Evolutionary conservation across 2,329 filamentous ascomycete species (phyloP).

Genomic region (Pseudocercospora ulei): DNA sequence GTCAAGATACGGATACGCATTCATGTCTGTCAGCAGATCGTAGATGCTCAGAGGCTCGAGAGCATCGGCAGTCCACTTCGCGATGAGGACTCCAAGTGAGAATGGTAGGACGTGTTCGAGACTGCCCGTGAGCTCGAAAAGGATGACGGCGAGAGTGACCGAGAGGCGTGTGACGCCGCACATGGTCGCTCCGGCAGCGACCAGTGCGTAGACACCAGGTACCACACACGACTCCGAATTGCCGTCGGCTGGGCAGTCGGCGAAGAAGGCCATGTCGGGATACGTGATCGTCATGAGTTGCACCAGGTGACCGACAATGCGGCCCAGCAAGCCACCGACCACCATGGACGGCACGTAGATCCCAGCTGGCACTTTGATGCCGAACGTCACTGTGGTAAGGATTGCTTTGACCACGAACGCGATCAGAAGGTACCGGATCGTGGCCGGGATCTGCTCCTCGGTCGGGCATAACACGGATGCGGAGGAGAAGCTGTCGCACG

Average conservation of each 20-base stretch:
- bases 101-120: conserved; percentile 92
- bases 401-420: conserved; percentile 86
- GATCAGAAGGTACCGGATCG: conserved; percentile 59
- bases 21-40: conserved; percentile 91
- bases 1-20: conserved; percentile 93
- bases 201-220: conserved; percentile 90
- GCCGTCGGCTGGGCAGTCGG: conserved; percentile 57
- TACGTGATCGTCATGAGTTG: conserved; percentile 71
- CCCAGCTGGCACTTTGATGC: conserved; percentile 89
- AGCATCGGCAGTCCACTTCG: conserved; percentile 97
- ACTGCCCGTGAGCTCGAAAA: conserved; percentile 92
- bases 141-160: conserved; percentile 84
- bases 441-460: conserved; percentile 65
- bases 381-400: conserved; percentile 83
- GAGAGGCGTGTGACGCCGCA: conserved; percentile 90
- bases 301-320: conserved; percentile 73
- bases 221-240: conserved; percentile 76
- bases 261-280: conserved; percentile 63
- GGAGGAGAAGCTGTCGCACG: conserved; percentile 62
- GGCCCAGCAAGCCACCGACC: conserved; percentile 82
- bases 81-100: conserved; percentile 78
- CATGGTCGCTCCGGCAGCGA: conserved; percentile 94
- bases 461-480: conserved; percentile 71
- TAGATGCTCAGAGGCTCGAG: conserved; percentile 93
- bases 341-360: conserved; percentile 99